These are phyloP conservation scores for Tylopilus rubrobrunneus DNA, from an alignment of 768 basidiomycete genomes.

Conservation along the genomic window DNA sequence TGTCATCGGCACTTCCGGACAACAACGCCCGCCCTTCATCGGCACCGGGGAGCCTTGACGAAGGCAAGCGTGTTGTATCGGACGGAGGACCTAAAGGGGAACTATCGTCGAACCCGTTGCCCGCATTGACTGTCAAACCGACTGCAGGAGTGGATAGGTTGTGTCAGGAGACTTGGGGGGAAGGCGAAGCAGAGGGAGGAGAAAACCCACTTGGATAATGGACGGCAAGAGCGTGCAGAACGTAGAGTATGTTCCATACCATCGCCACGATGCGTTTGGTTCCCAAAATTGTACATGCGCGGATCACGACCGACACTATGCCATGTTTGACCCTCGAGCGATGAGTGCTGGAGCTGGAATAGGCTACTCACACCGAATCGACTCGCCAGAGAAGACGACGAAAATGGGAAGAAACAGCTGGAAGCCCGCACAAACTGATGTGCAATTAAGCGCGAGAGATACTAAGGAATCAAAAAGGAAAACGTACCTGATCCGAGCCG, in stretches of 20 bases:
- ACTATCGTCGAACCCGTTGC: slow-evolving; percentile 33
- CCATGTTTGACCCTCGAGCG: neutral
- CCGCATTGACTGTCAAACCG: slow-evolving; percentile 66
- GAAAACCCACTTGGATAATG: slow-evolving; percentile 77
- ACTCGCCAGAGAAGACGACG: slow-evolving; percentile 14
- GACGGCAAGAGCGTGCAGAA: slow-evolving; percentile 3
- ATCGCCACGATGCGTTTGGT: slow-evolving; percentile 1
- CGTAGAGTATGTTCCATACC: slow-evolving; percentile 2
- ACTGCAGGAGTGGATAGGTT: slow-evolving; percentile 38
- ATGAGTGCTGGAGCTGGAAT: too few relatives aligned
- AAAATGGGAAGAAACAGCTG: neutral
- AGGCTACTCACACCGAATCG: slow-evolving; percentile 19
- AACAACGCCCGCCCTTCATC: too few relatives aligned
- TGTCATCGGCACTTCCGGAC: too few relatives aligned
- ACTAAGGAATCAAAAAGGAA: neutral
- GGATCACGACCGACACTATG: slow-evolving; percentile 23
- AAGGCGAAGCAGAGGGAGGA: neutral
- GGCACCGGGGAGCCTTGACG: slow-evolving; percentile 41
- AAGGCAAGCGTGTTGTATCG: slow-evolving; percentile 25
- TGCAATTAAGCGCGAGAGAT: neutral
- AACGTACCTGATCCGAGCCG: slow-evolving; percentile 14
- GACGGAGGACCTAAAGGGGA: slow-evolving; percentile 30
- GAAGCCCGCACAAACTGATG: slow-evolving; percentile 14
- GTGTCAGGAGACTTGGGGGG: neutral
- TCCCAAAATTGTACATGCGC: slow-evolving; percentile 24